Percentiles rank a stretch among this genome's conserved stretches.
These are phyloP conservation scores for Trichoderma lentiforme DNA, from an alignment of 2,329 filamentous ascomycete species.

Conservation along the genomic window DNA sequence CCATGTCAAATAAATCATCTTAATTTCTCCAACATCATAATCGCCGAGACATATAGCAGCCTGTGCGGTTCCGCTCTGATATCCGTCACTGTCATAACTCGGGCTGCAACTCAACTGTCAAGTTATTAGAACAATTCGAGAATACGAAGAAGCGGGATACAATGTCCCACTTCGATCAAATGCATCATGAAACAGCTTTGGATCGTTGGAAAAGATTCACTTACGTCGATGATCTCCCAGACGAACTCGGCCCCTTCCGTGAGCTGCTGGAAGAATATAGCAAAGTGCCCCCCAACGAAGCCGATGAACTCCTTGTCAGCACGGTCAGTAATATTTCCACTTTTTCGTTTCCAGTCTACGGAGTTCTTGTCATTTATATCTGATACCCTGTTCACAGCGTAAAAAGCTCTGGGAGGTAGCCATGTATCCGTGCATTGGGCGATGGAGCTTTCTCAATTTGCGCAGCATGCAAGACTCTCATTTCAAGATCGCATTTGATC, in stretches of 20 bases:
- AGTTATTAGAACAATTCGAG: background rate
- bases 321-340: background rate
- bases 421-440: conserved; percentile 1
- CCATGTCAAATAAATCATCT: background rate
- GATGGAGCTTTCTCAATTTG: conserved; percentile 6
- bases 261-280: background rate
- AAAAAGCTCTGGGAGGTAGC: background rate
- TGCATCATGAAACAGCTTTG: background rate
- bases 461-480: background rate
- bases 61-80: background rate
- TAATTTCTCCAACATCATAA: background rate
- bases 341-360: background rate
- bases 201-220: background rate
- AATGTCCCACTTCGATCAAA: background rate
- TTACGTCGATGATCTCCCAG: background rate
- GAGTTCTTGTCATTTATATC: background rate
- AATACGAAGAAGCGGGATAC: background rate
- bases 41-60: background rate
- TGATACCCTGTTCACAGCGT: background rate
- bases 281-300: background rate
- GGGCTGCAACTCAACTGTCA: background rate
- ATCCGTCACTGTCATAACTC: background rate
- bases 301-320: background rate
- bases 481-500: background rate
- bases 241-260: background rate